Evolutionary conservation across 2,329 filamentous ascomycete species (phyloP).

Genomic region (Aspergillus sp.): DNA sequence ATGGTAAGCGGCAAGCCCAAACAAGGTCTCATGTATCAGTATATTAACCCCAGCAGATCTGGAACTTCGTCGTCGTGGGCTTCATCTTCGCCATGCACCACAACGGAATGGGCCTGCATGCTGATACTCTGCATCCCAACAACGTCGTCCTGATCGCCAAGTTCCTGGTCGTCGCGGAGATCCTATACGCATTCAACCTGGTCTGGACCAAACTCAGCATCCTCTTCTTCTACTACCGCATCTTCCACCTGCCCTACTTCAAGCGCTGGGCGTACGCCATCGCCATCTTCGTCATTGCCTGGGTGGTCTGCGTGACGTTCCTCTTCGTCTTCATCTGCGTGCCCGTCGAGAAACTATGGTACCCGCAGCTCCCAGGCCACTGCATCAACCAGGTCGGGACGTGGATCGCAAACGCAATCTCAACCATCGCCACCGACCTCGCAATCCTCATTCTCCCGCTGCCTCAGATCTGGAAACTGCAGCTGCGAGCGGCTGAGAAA

Average conservation of each 20-base stretch:
- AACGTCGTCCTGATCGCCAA: slow-evolving; percentile 34
- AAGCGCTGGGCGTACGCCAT: slow-evolving; percentile 29
- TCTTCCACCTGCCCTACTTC: slow-evolving; percentile 28
- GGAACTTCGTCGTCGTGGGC: slow-evolving; percentile 40
- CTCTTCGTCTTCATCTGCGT: slow-evolving; percentile 31
- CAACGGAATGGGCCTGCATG: slow-evolving; percentile 50
- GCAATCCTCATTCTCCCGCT: slow-evolving; percentile 26
- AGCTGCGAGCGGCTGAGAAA: slow-evolving; percentile 23
- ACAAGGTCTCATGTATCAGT: neutral
- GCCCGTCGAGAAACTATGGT: slow-evolving; percentile 29
- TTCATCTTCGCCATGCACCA: slow-evolving; percentile 52
- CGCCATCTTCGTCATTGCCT: slow-evolving; percentile 24
- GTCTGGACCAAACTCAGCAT: slow-evolving; percentile 30
- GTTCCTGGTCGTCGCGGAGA: slow-evolving; percentile 40
- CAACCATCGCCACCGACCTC: slow-evolving; percentile 27
- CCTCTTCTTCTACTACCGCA: slow-evolving; percentile 29
- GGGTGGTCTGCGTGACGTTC: slow-evolving; percentile 30
- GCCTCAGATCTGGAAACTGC: slow-evolving; percentile 29
- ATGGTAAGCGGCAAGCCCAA: slow-evolving; percentile 37
- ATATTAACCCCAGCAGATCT: slow-evolving; percentile 9
- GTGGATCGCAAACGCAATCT: slow-evolving; percentile 26
- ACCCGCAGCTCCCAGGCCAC: slow-evolving; percentile 23
- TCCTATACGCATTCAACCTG: slow-evolving; percentile 38
- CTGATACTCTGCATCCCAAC: slow-evolving; percentile 25
- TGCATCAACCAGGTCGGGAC: slow-evolving; percentile 30